These are phyloP conservation scores for Eucalyptus cloeziana DNA, from an alignment of 345 rosid genomes.

Conservation along the genomic window DNA sequence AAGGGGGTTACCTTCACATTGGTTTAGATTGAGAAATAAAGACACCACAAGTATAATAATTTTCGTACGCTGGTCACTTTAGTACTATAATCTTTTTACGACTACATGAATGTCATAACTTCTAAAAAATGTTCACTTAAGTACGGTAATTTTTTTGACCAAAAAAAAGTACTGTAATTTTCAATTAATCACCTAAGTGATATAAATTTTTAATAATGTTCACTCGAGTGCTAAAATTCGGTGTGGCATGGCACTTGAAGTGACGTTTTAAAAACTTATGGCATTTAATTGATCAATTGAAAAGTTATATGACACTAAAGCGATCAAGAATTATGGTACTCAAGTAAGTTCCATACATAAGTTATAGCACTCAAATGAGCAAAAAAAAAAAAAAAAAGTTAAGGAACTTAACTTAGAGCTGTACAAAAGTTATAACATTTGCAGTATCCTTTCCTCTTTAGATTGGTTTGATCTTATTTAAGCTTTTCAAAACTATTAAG, in stretches of 20 bases:
- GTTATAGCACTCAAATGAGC: neutral
- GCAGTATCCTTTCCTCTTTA: neutral
- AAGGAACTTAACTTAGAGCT: neutral
- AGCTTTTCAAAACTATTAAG: neutral
- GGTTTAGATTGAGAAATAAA: neutral
- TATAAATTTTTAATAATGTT: neutral
- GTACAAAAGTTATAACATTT: neutral
- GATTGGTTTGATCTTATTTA: neutral
- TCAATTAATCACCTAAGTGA: neutral
- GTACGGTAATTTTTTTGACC: no score
- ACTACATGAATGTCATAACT: neutral
- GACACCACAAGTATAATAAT: neutral
- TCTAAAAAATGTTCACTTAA: neutral
- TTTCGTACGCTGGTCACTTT: neutral
- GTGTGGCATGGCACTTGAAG: neutral
- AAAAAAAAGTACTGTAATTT: neutral
- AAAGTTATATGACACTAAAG: neutral
- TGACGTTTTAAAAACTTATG: neutral
- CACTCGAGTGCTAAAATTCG: neutral
- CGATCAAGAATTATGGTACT: neutral
- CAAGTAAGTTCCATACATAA: neutral
- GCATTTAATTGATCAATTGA: neutral
- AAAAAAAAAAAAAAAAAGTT: no score
- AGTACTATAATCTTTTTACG: neutral
- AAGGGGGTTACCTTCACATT: neutral